These are phyloP conservation scores for Globisporangium emineosum DNA, from an alignment of 352 stramenopile genomes.

Conservation along the genomic window DNA sequence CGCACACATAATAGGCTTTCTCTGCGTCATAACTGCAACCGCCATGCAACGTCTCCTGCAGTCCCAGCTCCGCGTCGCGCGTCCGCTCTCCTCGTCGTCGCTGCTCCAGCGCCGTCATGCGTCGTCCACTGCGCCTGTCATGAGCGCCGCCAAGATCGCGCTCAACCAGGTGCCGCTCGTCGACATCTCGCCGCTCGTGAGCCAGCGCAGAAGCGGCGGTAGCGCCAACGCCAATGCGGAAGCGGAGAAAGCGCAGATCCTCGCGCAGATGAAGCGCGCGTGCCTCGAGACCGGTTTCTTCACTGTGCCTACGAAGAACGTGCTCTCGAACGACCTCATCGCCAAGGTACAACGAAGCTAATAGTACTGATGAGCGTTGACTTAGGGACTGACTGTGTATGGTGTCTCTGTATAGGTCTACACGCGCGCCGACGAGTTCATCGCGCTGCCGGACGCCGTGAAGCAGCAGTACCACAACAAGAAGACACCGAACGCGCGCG, in stretches of 20 bases:
- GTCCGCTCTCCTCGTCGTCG: neutral
- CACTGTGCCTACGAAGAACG: slow-evolving; percentile 61
- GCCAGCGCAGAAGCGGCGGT: slow-evolving; percentile 11
- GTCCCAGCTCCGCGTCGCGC: neutral
- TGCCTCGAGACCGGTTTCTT: slow-evolving; percentile 74
- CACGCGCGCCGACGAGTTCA: slow-evolving; percentile 61
- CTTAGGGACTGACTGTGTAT: neutral
- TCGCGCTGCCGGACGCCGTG: slow-evolving; percentile 49
- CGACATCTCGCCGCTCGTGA: slow-evolving; percentile 59
- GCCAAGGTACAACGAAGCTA: slow-evolving; percentile 24
- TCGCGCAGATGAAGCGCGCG: slow-evolving; percentile 54
- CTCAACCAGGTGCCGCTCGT: slow-evolving; percentile 59
- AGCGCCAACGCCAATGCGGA: neutral
- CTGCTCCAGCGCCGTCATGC: slow-evolving; percentile 2
- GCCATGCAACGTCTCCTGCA: slow-evolving; percentile 9
- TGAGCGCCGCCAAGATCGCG: slow-evolving; percentile 51
- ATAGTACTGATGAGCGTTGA: neutral
- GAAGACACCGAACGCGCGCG: slow-evolving; percentile 62
- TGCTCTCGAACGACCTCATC: slow-evolving; percentile 53
- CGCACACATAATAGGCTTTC: no score
- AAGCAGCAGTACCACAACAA: slow-evolving; percentile 83
- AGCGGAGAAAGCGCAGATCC: slow-evolving; percentile 36
- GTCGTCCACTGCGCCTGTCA: slow-evolving; percentile 23
- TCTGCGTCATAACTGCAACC: neutral
- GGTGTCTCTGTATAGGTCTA: slow-evolving; percentile 35